Evolutionary conservation across 345 rosid species (phyloP).

Genomic region (Sonneratia caseolaris): DNA sequence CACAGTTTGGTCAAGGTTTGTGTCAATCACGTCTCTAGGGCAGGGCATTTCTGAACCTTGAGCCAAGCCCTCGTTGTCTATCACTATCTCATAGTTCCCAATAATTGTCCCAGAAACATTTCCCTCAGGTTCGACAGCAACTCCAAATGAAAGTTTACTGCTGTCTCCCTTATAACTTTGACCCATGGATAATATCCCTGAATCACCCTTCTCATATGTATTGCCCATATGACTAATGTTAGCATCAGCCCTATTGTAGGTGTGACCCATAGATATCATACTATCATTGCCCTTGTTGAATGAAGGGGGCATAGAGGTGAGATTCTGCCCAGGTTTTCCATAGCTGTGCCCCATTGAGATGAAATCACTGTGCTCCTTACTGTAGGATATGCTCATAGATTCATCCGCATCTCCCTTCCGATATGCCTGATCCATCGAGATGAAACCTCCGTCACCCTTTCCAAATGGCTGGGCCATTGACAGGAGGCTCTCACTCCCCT

Average conservation of each 20-base stretch:
- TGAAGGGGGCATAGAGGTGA: conserved; percentile 26
- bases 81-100: conserved; percentile 26
- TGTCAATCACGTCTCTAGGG: conserved; percentile 19
- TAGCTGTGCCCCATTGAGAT: conserved; percentile 23
- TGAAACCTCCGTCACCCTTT: conserved; percentile 23
- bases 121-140: conserved; percentile 30
- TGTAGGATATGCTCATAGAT: conserved; percentile 25
- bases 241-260: conserved; percentile 22
- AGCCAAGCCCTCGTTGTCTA: conserved; percentile 23
- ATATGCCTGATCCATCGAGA: conserved; percentile 36
- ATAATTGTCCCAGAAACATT: conserved; percentile 27
- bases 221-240: conserved; percentile 13
- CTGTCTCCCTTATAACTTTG: conserved; percentile 31
- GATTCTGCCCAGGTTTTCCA: conserved; percentile 24
- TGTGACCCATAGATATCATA: conserved; percentile 15
- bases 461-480: conserved; percentile 25
- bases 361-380: conserved; percentile 23
- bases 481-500: conserved; percentile 23
- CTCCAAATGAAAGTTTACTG: conserved; percentile 35
- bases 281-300: conserved; percentile 24
- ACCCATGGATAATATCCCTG: conserved; percentile 27
- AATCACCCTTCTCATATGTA: conserved; percentile 28
- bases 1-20: conserved; percentile 17
- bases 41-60: conserved; percentile 25
- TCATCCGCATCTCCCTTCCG: conserved; percentile 24